These are phyloP conservation scores for Penicillium sumatraense DNA, from an alignment of 2,329 filamentous ascomycete species.

Conservation along the genomic window DNA sequence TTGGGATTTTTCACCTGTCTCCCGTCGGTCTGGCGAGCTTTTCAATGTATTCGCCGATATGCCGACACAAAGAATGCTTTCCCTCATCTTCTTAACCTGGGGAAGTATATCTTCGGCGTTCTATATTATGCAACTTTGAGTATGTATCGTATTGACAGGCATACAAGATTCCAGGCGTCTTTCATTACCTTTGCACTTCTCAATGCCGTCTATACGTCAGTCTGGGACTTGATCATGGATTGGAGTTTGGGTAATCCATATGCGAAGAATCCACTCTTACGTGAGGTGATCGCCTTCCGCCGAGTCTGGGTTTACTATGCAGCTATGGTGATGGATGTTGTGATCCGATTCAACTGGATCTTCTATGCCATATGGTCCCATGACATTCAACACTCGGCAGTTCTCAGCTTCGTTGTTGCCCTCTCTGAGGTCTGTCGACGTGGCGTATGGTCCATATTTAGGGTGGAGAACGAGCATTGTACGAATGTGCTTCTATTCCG, in stretches of 20 bases:
- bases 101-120: conserved; percentile 88
- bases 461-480: conserved; percentile 97
- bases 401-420: conserved; percentile 78
- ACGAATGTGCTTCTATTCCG: conserved; percentile 89
- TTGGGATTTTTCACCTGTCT: conserved; percentile 84
- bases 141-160: conserved; percentile 76
- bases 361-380: conserved; percentile 85
- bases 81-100: conserved; percentile 89
- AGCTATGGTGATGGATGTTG: conserved; percentile 80
- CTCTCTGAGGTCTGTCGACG: conserved; percentile 81
- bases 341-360: conserved; percentile 92
- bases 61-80: conserved; percentile 84
- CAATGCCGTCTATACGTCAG: conserved; percentile 80
- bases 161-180: conserved; percentile 61
- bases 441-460: conserved; percentile 89
- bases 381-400: conserved; percentile 79
- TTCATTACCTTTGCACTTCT: conserved; percentile 82
- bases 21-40: conserved; percentile 85
- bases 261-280: conserved; percentile 69
- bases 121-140: conserved; percentile 77
- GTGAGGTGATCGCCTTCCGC: conserved; percentile 80
- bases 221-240: conserved; percentile 97
- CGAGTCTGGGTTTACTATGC: conserved; percentile 80
- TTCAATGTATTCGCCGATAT: conserved; percentile 91
- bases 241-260: conserved; percentile 86